A percentile compares a stretch with the other conserved stretches of the same genome.
phyloP scores from a whole-genome alignment of 2,329 filamentous ascomycete genomes.

The Didymella arachidicola region DNA sequence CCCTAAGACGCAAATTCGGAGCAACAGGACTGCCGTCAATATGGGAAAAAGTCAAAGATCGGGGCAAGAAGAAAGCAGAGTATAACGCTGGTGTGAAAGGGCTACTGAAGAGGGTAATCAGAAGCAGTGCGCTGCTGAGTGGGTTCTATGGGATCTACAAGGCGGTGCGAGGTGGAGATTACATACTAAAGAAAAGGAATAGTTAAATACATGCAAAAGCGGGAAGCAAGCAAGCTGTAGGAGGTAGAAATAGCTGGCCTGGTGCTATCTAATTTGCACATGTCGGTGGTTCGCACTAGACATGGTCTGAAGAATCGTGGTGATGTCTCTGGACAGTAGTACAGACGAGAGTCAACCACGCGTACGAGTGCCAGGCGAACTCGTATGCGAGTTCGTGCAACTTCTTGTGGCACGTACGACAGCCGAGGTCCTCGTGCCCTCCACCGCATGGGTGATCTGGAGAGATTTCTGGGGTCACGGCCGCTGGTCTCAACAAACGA shows the following conservation, averaged over 20 bases:
- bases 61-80: conserved; percentile 39
- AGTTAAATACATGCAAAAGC: neutral
- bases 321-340: neutral
- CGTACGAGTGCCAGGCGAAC: conserved; percentile 1
- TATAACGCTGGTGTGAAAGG: conserved; percentile 33
- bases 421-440: neutral
- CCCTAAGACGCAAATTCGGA: conserved; percentile 67
- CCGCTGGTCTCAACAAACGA: neutral
- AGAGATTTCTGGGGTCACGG: neutral
- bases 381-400: conserved; percentile 7
- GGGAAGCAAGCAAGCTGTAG: neutral
- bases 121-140: conserved; percentile 43
- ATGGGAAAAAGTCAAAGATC: conserved; percentile 68
- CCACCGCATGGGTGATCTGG: neutral
- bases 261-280: neutral
- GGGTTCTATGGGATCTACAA: conserved; percentile 52
- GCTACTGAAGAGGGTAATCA: conserved; percentile 32
- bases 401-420: conserved; percentile 4
- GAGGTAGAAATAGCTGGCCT: neutral
- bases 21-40: conserved; percentile 70
- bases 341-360: conserved; percentile 13
- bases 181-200: conserved; percentile 40
- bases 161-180: conserved; percentile 44
- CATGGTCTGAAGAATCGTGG: neutral
- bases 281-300: no score